phyloP scores from a whole-genome alignment of 805 yeast species.

The Myxozyma udenii region DNA sequence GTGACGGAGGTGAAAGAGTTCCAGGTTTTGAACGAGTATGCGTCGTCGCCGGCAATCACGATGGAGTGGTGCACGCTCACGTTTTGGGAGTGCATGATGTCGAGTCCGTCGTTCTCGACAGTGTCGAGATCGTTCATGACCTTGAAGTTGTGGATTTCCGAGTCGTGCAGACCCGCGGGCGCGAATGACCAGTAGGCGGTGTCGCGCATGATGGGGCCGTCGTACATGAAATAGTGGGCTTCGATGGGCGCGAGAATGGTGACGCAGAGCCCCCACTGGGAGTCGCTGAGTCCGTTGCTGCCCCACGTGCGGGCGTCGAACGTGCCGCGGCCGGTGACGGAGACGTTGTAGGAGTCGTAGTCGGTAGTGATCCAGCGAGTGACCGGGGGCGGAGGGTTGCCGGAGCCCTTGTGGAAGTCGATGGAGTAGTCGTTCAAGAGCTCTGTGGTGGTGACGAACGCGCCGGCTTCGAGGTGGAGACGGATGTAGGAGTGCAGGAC shows the following conservation, averaged over 20 bases:
- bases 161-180: conserved; percentile 9
- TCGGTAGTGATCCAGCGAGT: conserved; percentile 17
- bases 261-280: neutral
- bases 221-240: conserved; percentile 5
- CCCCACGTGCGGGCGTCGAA: conserved; percentile 12
- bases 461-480: conserved; percentile 16
- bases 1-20: conserved; percentile 6
- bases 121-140: conserved; percentile 10
- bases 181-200: conserved; percentile 16
- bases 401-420: conserved; percentile 2
- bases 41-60: conserved; percentile 19
- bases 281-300: conserved; percentile 4
- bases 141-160: conserved; percentile 10
- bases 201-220: conserved; percentile 20
- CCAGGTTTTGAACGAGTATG: conserved; percentile 22
- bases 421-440: conserved; percentile 3
- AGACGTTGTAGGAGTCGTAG: conserved; percentile 1
- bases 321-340: conserved; percentile 18
- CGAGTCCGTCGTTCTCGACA: conserved; percentile 22
- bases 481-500: conserved; percentile 7
- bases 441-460: conserved; percentile 8
- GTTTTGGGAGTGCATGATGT: conserved; percentile 16
- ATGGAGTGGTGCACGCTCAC: conserved; percentile 12
- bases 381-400: neutral
- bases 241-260: conserved; percentile 12